phyloP scores from a whole-genome alignment of 1,284 basidiomycete species.

The Omphalotus olearius region DNA sequence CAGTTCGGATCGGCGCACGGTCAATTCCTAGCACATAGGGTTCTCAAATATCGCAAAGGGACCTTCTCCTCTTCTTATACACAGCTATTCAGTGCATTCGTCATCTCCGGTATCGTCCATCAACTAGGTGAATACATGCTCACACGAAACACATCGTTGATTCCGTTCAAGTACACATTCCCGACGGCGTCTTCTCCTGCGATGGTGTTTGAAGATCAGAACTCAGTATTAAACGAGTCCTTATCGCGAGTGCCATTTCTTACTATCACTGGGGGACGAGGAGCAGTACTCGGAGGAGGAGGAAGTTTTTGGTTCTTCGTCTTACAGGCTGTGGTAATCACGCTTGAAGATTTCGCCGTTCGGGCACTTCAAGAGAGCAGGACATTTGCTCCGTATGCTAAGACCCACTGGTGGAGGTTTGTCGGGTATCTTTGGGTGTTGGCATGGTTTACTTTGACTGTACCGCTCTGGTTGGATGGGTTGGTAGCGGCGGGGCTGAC shows the following conservation, averaged over 20 bases:
- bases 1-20: background rate
- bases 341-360: background rate
- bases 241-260: no score
- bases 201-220: no score
- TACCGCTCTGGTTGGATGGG: no score
- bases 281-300: background rate
- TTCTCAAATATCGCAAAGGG: background rate
- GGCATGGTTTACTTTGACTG: slow-evolving; percentile 1
- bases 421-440: slow-evolving; percentile 6
- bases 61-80: background rate
- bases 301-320: slow-evolving; percentile 1
- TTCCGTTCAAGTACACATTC: no score
- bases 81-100: background rate
- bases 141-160: no score
- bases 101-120: slow-evolving; percentile 6
- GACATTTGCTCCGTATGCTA: background rate
- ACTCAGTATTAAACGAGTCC: no score
- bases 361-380: background rate
- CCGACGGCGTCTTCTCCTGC: no score
- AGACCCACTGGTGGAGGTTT: background rate
- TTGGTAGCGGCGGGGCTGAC: no score
- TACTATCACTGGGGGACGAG: background rate
- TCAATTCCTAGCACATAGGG: background rate
- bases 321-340: background rate
- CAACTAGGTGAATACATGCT: slow-evolving; percentile 2